These are phyloP conservation scores for Capsicum pubescens DNA, from an alignment of 257 asterid genomes.

Conservation along the genomic window DNA sequence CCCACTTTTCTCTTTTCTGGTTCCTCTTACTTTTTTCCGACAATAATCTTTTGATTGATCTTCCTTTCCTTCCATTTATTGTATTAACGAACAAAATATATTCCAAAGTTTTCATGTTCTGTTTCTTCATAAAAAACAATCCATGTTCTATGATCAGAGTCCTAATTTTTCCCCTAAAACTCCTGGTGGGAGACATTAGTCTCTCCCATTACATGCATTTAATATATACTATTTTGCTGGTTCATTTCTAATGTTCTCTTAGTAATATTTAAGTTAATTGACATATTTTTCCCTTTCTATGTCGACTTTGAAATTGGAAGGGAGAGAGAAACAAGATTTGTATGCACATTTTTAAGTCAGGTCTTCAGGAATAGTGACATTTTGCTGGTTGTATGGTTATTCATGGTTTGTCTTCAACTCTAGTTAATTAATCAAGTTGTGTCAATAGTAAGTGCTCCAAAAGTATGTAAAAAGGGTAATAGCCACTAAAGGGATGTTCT, in stretches of 20 bases:
- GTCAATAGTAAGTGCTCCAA: constrained; percentile 5
- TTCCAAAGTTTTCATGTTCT: not conserved
- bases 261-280: not conserved
- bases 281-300: not conserved
- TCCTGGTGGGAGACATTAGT: not conserved
- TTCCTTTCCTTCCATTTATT: not conserved
- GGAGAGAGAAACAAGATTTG: not conserved
- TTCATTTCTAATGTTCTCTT: not conserved
- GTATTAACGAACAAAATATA: not conserved
- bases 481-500: not conserved
- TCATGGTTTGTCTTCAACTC: not conserved
- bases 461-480: not conserved
- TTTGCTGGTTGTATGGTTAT: constrained; percentile 18
- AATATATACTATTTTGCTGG: not conserved
- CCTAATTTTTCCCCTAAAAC: not conserved
- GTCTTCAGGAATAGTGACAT: not conserved
- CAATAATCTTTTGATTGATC: not conserved
- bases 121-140: not conserved
- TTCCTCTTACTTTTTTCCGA: not conserved
- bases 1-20: not conserved
- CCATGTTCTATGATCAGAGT: not conserved
- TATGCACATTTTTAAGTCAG: not conserved
- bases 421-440: not conserved
- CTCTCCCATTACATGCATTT: constrained; percentile 5
- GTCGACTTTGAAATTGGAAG: not conserved